These are phyloP conservation scores for Lagerstroemia fauriei DNA, from an alignment of 441 rosid genomes.

Conservation along the genomic window DNA sequence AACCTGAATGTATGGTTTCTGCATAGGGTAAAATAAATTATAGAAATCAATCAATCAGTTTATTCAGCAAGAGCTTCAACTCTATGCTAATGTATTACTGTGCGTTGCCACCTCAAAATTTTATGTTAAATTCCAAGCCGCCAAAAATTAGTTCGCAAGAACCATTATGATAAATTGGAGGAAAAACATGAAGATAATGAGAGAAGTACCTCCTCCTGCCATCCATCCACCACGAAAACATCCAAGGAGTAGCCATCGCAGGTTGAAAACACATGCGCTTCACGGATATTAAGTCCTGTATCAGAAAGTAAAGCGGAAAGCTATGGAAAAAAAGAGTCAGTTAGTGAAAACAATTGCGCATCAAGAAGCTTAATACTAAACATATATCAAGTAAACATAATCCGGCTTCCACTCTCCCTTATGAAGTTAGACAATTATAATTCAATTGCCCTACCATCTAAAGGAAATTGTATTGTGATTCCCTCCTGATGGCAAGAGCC, in stretches of 20 bases:
- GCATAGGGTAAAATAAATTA: not conserved
- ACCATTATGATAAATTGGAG: not conserved
- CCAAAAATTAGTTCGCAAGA: not conserved
- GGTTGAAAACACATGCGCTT: constrained; percentile 81
- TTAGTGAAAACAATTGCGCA: constrained; percentile 31
- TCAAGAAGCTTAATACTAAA: not conserved
- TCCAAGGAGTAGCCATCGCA: constrained; percentile 77
- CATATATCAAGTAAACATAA: not conserved
- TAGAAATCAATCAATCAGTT: not conserved
- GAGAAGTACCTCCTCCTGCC: constrained; percentile 61
- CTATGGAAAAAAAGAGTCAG: constrained; percentile 42
- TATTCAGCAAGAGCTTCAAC: not conserved
- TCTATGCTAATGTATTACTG: not conserved
- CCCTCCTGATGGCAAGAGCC: not conserved
- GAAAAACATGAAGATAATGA: not conserved
- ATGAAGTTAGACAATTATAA: not conserved
- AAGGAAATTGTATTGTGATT: not conserved
- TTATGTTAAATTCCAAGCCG: not conserved
- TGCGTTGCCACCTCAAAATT: not conserved
- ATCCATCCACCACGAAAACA: constrained; percentile 81
- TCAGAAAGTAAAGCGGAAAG: constrained; percentile 80
- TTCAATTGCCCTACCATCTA: not conserved
- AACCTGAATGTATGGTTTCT: not conserved
- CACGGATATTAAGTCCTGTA: constrained; percentile 76
- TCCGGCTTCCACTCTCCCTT: not conserved